Conservation (phyloP, 2,329 filamentous ascomycete species). For the Sclerotinia spermophila region DNA sequence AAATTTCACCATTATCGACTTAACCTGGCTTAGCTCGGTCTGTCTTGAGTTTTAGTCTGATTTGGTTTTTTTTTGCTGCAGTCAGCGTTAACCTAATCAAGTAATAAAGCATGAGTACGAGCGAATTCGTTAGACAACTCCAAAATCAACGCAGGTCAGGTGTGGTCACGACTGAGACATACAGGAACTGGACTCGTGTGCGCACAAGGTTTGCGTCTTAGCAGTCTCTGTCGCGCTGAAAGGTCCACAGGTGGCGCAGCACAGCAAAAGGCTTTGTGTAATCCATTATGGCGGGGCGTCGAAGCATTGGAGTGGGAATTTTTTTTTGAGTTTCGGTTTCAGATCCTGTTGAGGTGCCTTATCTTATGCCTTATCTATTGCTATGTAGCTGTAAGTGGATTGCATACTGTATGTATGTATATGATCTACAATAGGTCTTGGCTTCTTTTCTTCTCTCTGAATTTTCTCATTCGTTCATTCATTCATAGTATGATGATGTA, state of each 20-base stretch:
- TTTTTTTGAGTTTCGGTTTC: slow-evolving; percentile 10
- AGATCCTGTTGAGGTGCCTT: slow-evolving; percentile 1
- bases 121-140: background rate
- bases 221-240: background rate
- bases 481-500: background rate
- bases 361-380: background rate
- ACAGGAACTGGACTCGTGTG: slow-evolving; percentile 13
- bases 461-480: slow-evolving; percentile 7
- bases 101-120: background rate
- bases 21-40: background rate
- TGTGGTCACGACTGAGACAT: slow-evolving; percentile 8
- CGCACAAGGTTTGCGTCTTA: background rate
- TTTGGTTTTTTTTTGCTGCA: slow-evolving; percentile 1
- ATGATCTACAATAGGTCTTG: background rate
- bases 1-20: background rate
- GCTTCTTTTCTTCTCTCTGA: background rate
- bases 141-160: slow-evolving; percentile 3
- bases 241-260: slow-evolving; percentile 2
- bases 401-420: background rate
- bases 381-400: background rate
- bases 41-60: background rate
- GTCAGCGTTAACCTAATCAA: slow-evolving; percentile 5
- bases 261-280: slow-evolving; percentile 1
- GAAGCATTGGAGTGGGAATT: background rate
- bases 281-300: slow-evolving; percentile 5